Base-by-base conservation (phyloP, 164 flowering plant genomes). In the Taxillus chinensis region DNA sequence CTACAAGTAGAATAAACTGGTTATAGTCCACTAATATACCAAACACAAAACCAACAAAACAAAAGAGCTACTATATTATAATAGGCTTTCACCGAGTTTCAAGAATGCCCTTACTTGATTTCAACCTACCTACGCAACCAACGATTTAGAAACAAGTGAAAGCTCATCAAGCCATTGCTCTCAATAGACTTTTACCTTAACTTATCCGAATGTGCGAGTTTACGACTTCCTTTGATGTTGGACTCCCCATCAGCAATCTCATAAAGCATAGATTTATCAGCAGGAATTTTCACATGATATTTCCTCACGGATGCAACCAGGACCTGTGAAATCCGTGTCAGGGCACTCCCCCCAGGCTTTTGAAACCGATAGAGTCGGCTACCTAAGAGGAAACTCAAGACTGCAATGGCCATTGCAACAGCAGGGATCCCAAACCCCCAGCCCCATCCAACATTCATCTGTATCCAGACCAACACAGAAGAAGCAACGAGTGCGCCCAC, bases 351-450 rank as follows among this genome's bases (percentile, higher is more conserved):
- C 5, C 76, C 80, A 2, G 80, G 78, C 57, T 13, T 62, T 17
- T 77, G 80, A 57, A 64, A 17, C 57, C 80, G 65, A 39, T 74
- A 77, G 41, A 71, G 45, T n/a, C 51, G 39, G 14, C 72, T 77
- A 13, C 80, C 80, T 3, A 65, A 62, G 39, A 77, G 68, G 70
- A 77, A 77, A 45, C 48, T 49, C 15, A 41, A 67, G 49, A 77
- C 59, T 2, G 89, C 89, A 52, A 80, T 64, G 15, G 82, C 85
- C 89, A 84, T 84, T 0, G 80, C 73, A 4, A 73, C 86, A 6
- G 89, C 79, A 3, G 86, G 89, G 49, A 84, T 74, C 4, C 89
- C 89, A 55, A 84, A 82, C 0, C 89, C 89, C 84, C 83, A 80
- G 4, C 77, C 77, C 86, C 85, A 84, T 4, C 89, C 84, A 16